phyloP scores from a whole-genome alignment of 148 eudicot species.

The Bassia scoparia region DNA sequence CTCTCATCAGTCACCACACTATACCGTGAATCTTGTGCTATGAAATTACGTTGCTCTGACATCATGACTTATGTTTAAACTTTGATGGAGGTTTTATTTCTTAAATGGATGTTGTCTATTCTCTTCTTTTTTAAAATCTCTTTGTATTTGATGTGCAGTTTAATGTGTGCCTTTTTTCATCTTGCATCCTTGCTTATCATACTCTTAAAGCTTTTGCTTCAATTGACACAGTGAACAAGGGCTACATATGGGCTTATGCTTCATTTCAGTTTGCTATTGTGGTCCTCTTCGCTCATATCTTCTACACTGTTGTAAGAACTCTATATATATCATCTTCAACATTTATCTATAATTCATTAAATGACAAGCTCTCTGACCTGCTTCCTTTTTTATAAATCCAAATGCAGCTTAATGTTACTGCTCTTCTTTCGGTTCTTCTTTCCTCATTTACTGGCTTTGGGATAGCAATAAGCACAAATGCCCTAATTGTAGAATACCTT shows the following conservation, averaged over 20 bases:
- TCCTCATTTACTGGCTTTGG: constrained; percentile 38
- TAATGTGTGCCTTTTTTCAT: background rate
- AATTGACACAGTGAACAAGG: constrained; percentile 27
- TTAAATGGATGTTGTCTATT: background rate
- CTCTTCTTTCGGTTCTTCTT: constrained; percentile 34
- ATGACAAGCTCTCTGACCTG: constrained; percentile 3
- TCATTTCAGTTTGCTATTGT: constrained; percentile 40
- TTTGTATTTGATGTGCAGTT: background rate
- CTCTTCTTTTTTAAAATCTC: background rate
- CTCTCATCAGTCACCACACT: background rate
- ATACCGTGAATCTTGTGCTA: background rate
- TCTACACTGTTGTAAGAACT: constrained; percentile 31
- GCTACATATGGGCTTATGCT: constrained; percentile 38
- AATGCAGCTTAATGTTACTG: constrained; percentile 31
- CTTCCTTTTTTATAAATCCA: background rate
- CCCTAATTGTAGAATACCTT: constrained; percentile 31
- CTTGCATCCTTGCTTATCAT: background rate
- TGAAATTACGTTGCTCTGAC: background rate
- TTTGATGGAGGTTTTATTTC: background rate
- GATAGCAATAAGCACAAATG: constrained; percentile 35
- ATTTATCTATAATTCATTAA: background rate
- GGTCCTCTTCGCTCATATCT: constrained; percentile 34
- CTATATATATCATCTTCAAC: background rate
- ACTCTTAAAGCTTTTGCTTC: constrained; percentile 7
- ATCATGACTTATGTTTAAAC: background rate